Evolutionary conservation across 225 moss, liverwort and hornwort species (phyloP), one percentile per base, ranked within the genome.

Genomic region (Marchantia polymorpha): DNA sequence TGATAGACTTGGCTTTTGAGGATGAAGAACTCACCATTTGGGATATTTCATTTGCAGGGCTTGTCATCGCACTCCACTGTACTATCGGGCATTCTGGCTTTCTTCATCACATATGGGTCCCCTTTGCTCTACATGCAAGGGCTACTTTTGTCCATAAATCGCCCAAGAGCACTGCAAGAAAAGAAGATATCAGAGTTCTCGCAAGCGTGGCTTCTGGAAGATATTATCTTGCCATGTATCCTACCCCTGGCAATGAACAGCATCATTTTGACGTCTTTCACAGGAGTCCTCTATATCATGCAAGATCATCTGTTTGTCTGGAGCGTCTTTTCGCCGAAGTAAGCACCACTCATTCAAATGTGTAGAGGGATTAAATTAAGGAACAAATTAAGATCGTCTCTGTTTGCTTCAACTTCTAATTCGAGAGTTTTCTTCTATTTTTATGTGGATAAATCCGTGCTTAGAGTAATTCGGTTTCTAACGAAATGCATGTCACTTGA

Each of bases 251-350:
- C 91, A 69, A 69, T 94, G 87, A 94, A 94, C 84, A 88, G 92
- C 52, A 78, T 91, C 65, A 74, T 90, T 66, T 53, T 94, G 83
- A 90, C 89, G 68, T 83, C 84, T 25, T 94, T 94, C 82, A 94
- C 94, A 10, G 88, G 68, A 27, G 80, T 94, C 73, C 90, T 94
- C 25, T 79, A 85, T 52, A 77, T 91, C 61, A 92, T 92, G 92
- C 92, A 91, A 73, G 79, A 91, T 72, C 94, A 94, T 63, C 87
- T 94, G 4, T 94, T 94, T 80, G 90, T 94, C 46, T 94, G 94
- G 94, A 94, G 94, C 86, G 94, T 94, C 8, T 94, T 94, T 77
- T 94, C 92, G 39, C 94, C 94, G 52, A 94, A 94, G 92, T 94
- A 92, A 56, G 78, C 26, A 10, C 61, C 72, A 26, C 9, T 39